A percentile compares a stretch with the other conserved stretches of the same genome.
Evolutionary conservation across 1,284 basidiomycete species (phyloP).

Genomic region (Grifola frondosa): DNA sequence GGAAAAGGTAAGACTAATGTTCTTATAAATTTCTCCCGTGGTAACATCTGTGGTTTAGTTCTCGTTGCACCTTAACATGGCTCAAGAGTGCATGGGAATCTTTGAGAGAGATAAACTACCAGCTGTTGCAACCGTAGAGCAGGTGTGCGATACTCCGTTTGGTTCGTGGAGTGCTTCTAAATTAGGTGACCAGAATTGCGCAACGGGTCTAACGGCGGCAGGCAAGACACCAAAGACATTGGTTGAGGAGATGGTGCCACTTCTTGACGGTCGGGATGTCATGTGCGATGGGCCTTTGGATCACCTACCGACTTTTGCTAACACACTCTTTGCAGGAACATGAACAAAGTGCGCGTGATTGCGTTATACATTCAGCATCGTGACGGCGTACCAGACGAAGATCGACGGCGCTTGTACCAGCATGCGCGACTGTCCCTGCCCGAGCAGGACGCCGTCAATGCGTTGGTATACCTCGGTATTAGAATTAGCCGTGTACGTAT

Average conservation of each 20-base stretch:
- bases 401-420: conserved; percentile 91
- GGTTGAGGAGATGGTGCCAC: conserved; percentile 98
- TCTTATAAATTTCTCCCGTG: too few species aligned
- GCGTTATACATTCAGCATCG: conserved; percentile 95
- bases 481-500: conserved; percentile 77
- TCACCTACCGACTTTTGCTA: too few species aligned
- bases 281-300: too few species aligned
- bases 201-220: conserved; percentile 86
- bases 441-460: conserved; percentile 95
- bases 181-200: conserved; percentile 71
- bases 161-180: neutral
- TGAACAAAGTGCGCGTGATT: conserved; percentile 95
- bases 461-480: conserved; percentile 80
- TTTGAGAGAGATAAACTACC: conserved; percentile 90
- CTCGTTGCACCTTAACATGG: conserved; percentile 95
- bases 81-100: conserved; percentile 93
- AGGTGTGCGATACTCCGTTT: conserved; percentile 49
- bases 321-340: conserved; percentile 50
- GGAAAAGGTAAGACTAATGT: conserved; percentile 72
- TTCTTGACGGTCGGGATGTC: conserved; percentile 85
- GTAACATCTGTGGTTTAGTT: conserved; percentile 64
- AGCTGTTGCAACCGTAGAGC: conserved; percentile 89
- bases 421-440: conserved; percentile 89
- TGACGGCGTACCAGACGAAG: conserved; percentile 97
- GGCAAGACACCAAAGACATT: conserved; percentile 90